Evolutionary conservation across 139 green algal genomes (phyloP).

Genomic region (Chlorella sorokiniana): DNA sequence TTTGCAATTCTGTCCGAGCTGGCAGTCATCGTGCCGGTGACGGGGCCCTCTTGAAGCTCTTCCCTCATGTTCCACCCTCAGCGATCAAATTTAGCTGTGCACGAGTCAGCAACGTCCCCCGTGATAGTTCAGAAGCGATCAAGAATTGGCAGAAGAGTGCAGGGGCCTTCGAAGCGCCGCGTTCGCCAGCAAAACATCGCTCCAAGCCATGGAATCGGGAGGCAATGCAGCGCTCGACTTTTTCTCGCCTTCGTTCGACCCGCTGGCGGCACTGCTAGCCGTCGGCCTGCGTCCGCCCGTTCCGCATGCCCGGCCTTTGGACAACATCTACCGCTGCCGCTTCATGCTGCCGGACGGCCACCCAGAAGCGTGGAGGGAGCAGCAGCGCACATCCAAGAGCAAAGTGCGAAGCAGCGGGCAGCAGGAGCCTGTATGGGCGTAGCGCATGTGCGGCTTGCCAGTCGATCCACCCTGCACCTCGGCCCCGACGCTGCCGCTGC

Average conservation of each 20-base stretch:
- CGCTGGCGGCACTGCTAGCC: constrained; percentile 1
- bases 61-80: too few relatives aligned
- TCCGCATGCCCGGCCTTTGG: constrained; percentile 51
- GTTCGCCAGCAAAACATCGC: too few relatives aligned
- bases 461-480: neutral
- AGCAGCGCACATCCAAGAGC: neutral
- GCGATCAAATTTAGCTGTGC: too few relatives aligned
- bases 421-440: neutral
- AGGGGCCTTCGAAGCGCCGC: too few relatives aligned
- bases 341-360: constrained; percentile 57
- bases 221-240: constrained; percentile 21
- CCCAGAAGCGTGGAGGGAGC: constrained; percentile 19
- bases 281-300: constrained; percentile 53
- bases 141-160: too few relatives aligned
- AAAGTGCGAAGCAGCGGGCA: neutral
- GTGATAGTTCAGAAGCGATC: too few relatives aligned
- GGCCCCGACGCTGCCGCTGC: neutral
- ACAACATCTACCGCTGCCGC: constrained; percentile 67
- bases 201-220: too few relatives aligned
- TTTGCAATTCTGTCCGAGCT: too few relatives aligned
- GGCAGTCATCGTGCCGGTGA: too few relatives aligned
- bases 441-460: neutral
- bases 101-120: too few relatives aligned
- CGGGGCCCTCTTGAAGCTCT: too few relatives aligned
- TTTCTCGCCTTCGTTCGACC: constrained; percentile 20